Evolutionary conservation across 2,329 filamentous ascomycete species (phyloP).

Genomic region (Leptoxyphium fumago): DNA sequence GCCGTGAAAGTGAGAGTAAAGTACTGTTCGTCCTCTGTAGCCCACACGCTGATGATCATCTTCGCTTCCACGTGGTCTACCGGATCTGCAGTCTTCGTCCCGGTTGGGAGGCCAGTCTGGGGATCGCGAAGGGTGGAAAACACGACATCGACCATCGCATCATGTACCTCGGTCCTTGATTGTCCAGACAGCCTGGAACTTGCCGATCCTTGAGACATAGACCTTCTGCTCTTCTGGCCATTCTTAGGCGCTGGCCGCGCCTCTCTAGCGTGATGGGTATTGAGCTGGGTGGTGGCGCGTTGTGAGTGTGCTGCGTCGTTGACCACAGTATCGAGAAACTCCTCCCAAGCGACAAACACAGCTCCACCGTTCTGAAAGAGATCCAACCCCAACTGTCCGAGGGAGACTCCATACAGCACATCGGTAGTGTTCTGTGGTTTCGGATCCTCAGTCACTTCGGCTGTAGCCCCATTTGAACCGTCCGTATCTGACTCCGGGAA

Average conservation of each 20-base stretch:
- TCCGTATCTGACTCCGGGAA: slow-evolving; percentile 3
- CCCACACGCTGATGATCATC: slow-evolving; percentile 66
- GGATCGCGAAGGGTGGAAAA: slow-evolving; percentile 37
- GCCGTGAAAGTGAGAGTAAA: slow-evolving; percentile 64
- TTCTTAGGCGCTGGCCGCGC: slow-evolving; percentile 10
- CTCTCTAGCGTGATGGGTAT: slow-evolving; percentile 9
- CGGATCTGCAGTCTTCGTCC: slow-evolving; percentile 12
- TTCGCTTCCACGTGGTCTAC: slow-evolving; percentile 42
- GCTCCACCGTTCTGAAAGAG: slow-evolving; percentile 52
- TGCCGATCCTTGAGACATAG: not conserved
- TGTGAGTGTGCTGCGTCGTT: slow-evolving; percentile 23
- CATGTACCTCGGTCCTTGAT: slow-evolving; percentile 32
- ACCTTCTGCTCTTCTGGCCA: not conserved
- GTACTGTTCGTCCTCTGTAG: slow-evolving; percentile 51
- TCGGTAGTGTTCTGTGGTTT: slow-evolving; percentile 36
- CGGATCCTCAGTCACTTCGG: slow-evolving; percentile 5
- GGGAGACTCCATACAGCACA: slow-evolving; percentile 46
- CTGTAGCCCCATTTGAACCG: not conserved
- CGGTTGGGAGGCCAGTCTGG: slow-evolving; percentile 23
- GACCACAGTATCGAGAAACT: slow-evolving; percentile 29
- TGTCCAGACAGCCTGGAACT: slow-evolving; percentile 16
- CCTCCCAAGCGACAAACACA: slow-evolving; percentile 37
- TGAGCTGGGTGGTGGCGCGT: slow-evolving; percentile 13
- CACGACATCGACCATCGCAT: slow-evolving; percentile 54
- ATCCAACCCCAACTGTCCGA: slow-evolving; percentile 59